A percentile compares a stretch with the other conserved stretches of the same genome.
These are phyloP conservation scores for Paralagenidium karlingii DNA, from an alignment of 352 stramenopile species.

Conservation along the genomic window DNA sequence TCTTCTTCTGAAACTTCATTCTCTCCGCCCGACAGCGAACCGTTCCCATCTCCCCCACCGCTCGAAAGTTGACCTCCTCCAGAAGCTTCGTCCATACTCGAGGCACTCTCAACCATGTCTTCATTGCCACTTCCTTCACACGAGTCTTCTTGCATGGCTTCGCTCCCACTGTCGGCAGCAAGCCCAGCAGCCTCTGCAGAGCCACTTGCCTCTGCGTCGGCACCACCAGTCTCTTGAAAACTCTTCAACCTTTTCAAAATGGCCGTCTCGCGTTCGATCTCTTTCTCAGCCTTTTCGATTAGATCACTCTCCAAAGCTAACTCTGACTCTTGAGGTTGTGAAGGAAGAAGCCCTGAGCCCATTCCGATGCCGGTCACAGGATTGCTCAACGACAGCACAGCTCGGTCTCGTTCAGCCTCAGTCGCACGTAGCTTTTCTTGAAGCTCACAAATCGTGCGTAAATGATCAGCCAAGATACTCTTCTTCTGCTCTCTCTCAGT, in stretches of 20 bases:
- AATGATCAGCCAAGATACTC: constrained; percentile 61
- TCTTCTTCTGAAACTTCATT: constrained; percentile 45
- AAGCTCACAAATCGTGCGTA: constrained; percentile 64
- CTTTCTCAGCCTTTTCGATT: constrained; percentile 52
- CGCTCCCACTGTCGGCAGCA: background rate
- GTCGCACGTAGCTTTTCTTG: constrained; percentile 60
- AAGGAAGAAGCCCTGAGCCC: constrained; percentile 4
- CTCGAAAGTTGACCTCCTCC: constrained; percentile 11
- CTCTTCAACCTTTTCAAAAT: constrained; percentile 60
- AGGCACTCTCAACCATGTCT: constrained; percentile 24
- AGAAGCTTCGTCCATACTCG: background rate
- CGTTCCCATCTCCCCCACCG: constrained; percentile 21
- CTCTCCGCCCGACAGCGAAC: constrained; percentile 20
- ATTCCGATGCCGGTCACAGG: constrained; percentile 1
- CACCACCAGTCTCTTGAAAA: background rate
- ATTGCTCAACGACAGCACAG: constrained; percentile 20
- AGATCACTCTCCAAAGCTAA: constrained; percentile 26
- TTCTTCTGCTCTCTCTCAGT: constrained; percentile 43
- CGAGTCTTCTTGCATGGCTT: constrained; percentile 2
- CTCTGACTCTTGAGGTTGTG: constrained; percentile 13
- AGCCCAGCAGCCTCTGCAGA: background rate
- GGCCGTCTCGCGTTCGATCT: constrained; percentile 64
- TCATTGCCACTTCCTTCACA: too few species aligned
- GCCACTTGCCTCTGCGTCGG: background rate
- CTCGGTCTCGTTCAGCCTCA: constrained; percentile 55